These are phyloP conservation scores for Musa acuminata DNA, from an alignment of 176 grass and related monocot species.

Conservation along the genomic window DNA sequence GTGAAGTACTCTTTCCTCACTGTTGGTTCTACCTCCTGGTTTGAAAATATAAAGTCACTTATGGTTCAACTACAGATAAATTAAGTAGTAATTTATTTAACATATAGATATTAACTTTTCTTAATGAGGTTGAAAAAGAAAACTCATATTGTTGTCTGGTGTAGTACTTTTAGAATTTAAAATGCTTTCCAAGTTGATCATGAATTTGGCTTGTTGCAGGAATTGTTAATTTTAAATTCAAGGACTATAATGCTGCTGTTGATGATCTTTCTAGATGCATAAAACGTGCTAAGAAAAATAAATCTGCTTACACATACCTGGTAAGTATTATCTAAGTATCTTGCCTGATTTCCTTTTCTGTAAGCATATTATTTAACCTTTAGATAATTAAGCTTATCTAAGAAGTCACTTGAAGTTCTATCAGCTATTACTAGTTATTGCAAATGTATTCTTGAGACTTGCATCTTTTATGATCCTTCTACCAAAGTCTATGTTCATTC, in stretches of 20 bases:
- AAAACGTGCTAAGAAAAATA: constrained; percentile 86
- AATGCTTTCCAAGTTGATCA: background rate
- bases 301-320: constrained; percentile 90
- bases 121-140: background rate
- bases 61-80: background rate
- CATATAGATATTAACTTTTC: background rate
- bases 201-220: constrained; percentile 27
- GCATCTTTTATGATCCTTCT: background rate
- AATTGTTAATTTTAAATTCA: constrained; percentile 99
- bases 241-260: constrained; percentile 73
- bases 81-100: background rate
- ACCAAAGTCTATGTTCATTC: background rate
- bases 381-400: background rate
- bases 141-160: background rate
- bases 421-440: background rate
- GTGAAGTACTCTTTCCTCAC: background rate
- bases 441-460: background rate
- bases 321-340: constrained; percentile 32
- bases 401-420: background rate
- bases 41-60: background rate
- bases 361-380: background rate
- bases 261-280: constrained; percentile 83
- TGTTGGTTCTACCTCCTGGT: background rate
- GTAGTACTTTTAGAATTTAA: background rate
- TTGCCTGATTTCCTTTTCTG: background rate